Base-by-base conservation (phyloP, 768 basidiomycete genomes). In the Mycena sanguinolenta region DNA sequence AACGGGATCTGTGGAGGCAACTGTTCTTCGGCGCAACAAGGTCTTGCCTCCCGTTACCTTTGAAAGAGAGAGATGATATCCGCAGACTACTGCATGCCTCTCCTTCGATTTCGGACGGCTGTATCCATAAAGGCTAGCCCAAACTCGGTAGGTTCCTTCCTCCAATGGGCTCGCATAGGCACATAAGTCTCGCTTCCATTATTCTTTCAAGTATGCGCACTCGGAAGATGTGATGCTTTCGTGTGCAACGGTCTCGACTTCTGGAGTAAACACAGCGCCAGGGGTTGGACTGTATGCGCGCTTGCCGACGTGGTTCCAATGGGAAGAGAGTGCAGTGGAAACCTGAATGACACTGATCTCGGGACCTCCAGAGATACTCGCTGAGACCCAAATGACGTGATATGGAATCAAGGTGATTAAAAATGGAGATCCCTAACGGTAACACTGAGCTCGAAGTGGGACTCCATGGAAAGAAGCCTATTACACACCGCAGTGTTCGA, bases 151-250 rank as follows among this genome's bases (percentile, higher is more conserved):
- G 30, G 54, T 58, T 23, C n/a, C 63, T 4, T 69, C 42, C 17
- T 69, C 21, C 28, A 73, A 23, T 19, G 65, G 65, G 19, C 65
- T 71, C 17, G 28, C 46, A 38, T 67, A 44, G 2, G 52, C 65
- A 36, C 25, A 54, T n/a, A 71, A 36, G 28, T 60, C 42, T 25
- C 32, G 52, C 42, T 34, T 34, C 32, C 32, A 34, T 34, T 34
- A 10, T 34, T 8, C 21, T 8, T 3, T 23, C 53, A 34, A 17
- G 52, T 39, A 38, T 30, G 19, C 7, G 32, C 32, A 34, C 32
- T 34, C 6, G 27, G 39, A 19, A 14, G 57, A 65, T 32, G 54
- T 49, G n/a, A 65, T 58, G 21, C n/a, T 30, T 23, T 65, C 54
- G 30, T 30, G 25, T 32, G 57, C 2, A 21, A 25, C 17, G 4